Evolutionary conservation across 2,329 filamentous ascomycete genomes (phyloP), one percentile per base, ranked within the genome.

Genomic region (Trichoderma citrinoviride): DNA sequence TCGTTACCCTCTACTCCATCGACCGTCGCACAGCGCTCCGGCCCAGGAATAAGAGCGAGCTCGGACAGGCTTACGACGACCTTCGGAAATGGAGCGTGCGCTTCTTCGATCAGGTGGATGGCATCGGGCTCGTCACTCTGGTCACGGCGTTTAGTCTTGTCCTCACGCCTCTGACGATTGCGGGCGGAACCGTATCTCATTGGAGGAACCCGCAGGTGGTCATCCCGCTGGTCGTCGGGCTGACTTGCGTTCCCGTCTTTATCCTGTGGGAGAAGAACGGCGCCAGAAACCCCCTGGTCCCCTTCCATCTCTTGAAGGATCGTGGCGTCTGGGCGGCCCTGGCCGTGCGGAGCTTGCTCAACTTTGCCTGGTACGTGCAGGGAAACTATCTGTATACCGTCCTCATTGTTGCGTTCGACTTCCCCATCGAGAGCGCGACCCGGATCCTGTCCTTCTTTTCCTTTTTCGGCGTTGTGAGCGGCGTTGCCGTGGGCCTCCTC

Each of bases 241-340:
- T 86, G 27, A 58, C 79, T 1, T 78, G 79, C 19, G 74, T 85
- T 25, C 80, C 83, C 0, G 71, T 75, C 0, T 88, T 83, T 69
- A 69, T 86, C 40, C 46, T 79, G 3, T 88, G 85, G 85, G 85
- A 88, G 68, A 76, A 73, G 23, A 77, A 72, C 0, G 79, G 81
- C 40, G 79, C 80, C 1, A 77, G 82, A 5, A 70, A 69, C 52
- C 85, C 86, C 0, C 81, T 88, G 69, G 73, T 87, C 0, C 86
- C 85, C 0, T 87, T 87, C 71, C 73, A 82, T 69, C 77, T 88
- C 0, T 75, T 88, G 23, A 81, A 79, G 65, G 84, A 88, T 66
- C 82, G 86, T n/a, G 82, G 81, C 0, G 84, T 88, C 1, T 88
- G 85, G 85, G 83, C 81, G 2, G 82, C 85, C 0, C 73, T 88